Evolutionary conservation across 352 stramenopile genomes (phyloP).

Genomic region (Pythium plurisporium): DNA sequence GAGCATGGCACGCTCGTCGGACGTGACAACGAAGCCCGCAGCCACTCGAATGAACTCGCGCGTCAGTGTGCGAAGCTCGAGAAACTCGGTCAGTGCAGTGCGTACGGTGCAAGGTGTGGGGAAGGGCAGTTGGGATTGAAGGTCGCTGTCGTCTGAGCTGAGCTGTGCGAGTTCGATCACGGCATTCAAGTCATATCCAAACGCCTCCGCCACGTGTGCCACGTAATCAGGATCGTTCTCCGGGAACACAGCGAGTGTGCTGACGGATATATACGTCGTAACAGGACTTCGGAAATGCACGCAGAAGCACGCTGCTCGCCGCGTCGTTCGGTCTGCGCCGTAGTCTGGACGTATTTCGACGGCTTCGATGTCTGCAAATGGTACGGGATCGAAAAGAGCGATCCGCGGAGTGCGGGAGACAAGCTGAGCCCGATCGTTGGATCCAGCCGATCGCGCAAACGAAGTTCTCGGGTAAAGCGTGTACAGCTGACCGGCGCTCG

Average conservation of each 20-base stretch:
- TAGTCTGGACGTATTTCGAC: conserved; percentile 2
- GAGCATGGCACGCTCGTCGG: conserved; percentile 40
- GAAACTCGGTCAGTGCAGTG: conserved; percentile 85
- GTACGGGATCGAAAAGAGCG: conserved; percentile 9
- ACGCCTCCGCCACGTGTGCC: conserved; percentile 49
- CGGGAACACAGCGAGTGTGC: conserved; percentile 83
- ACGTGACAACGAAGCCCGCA: conserved; percentile 41
- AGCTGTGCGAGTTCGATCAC: conserved; percentile 60
- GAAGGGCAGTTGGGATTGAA: conserved; percentile 61
- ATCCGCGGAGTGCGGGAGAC: conserved; percentile 13
- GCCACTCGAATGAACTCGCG: conserved; percentile 40
- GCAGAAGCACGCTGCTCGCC: conserved; percentile 31
- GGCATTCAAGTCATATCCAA: conserved; percentile 84
- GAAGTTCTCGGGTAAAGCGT: neutral
- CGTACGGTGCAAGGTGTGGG: conserved; percentile 88
- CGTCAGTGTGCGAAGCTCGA: conserved; percentile 83
- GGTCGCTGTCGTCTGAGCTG: neutral
- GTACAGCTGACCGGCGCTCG: neutral
- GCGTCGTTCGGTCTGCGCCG: neutral
- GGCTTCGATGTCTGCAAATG: conserved; percentile 14
- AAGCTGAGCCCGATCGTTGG: too few relatives aligned
- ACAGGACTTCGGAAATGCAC: conserved; percentile 48
- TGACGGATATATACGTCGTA: conserved; percentile 75
- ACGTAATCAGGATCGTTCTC: conserved; percentile 66
- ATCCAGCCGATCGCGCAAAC: neutral